These are phyloP conservation scores for Pythium biforme DNA, from an alignment of 352 stramenopile species.

Conservation along the genomic window DNA sequence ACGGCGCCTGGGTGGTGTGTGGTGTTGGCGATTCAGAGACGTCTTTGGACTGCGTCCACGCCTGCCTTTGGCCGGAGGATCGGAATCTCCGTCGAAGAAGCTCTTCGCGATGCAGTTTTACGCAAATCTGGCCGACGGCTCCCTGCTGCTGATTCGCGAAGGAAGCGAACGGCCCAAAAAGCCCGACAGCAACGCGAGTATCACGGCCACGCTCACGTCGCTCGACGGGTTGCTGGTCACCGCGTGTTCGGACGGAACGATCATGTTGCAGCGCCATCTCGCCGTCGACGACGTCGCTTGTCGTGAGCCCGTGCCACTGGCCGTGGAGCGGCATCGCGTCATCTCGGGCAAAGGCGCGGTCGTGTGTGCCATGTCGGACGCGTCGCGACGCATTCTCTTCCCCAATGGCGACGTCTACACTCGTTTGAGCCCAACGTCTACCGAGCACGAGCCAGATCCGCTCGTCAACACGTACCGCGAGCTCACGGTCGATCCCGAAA, in stretches of 20 bases:
- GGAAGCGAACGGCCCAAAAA: constrained; percentile 38
- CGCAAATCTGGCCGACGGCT: constrained; percentile 54
- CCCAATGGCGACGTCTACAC: constrained; percentile 42
- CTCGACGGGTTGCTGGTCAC: constrained; percentile 51
- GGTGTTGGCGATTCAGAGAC: constrained; percentile 38
- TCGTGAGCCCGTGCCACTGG: too few relatives aligned
- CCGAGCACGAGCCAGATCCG: not conserved
- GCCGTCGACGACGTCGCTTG: not conserved
- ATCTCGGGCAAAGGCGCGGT: constrained; percentile 59
- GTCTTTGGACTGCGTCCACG: constrained; percentile 56
- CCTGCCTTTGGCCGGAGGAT: not conserved
- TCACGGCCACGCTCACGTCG: constrained; percentile 48
- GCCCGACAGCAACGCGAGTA: constrained; percentile 44
- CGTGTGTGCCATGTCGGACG: constrained; percentile 42
- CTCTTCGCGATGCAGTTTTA: constrained; percentile 46
- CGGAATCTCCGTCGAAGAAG: not conserved
- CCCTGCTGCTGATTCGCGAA: constrained; percentile 42
- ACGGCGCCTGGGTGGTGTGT: not conserved
- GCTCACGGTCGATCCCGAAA: constrained; percentile 63
- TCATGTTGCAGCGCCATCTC: constrained; percentile 35
- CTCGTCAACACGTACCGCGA: constrained; percentile 4
- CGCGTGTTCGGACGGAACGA: constrained; percentile 57
- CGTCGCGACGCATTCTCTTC: constrained; percentile 40
- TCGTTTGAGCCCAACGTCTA: not conserved
- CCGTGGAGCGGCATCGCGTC: constrained; percentile 41